Evolutionary conservation across 345 rosid genomes (phyloP).

Genomic region (Microthlaspi erraticum): DNA sequence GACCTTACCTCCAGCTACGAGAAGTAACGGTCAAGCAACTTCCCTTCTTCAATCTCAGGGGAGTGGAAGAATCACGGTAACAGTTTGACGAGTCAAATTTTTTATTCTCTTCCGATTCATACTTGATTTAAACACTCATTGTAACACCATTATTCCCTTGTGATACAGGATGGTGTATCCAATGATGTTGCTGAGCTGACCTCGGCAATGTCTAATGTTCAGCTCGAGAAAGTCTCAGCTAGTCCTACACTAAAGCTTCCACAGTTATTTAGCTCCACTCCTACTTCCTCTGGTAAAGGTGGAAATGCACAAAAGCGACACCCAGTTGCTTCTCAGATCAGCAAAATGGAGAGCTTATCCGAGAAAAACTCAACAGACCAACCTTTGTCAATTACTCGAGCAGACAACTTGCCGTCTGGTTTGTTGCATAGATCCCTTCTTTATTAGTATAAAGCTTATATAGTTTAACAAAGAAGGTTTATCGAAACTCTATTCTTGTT

Average conservation of each 20-base stretch:
- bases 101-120: not conserved
- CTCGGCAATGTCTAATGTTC: slow-evolving; percentile 71
- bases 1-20: slow-evolving; percentile 64
- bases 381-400: slow-evolving; percentile 52
- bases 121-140: slow-evolving; percentile 17
- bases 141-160: slow-evolving; percentile 9
- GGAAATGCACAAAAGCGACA: slow-evolving; percentile 81
- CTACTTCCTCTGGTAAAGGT: slow-evolving; percentile 86
- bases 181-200: slow-evolving; percentile 73
- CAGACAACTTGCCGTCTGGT: slow-evolving; percentile 71
- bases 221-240: slow-evolving; percentile 78
- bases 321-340: slow-evolving; percentile 56
- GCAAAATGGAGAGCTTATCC: slow-evolving; percentile 63
- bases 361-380: slow-evolving; percentile 65
- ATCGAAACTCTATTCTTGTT: slow-evolving; percentile 35
- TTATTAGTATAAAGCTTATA: slow-evolving; percentile 6
- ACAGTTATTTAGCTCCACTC: slow-evolving; percentile 86
- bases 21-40: slow-evolving; percentile 61
- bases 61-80: slow-evolving; percentile 75
- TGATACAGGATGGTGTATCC: slow-evolving; percentile 71
- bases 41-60: slow-evolving; percentile 76
- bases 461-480: not conserved
- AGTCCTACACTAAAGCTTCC: slow-evolving; percentile 88
- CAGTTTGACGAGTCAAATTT: slow-evolving; percentile 20
- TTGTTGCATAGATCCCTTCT: slow-evolving; percentile 38